A percentile compares a stretch with the other conserved stretches of the same genome.
These are phyloP conservation scores for Microcyclospora pomicola DNA, from an alignment of 2,329 filamentous ascomycete species.

Conservation along the genomic window DNA sequence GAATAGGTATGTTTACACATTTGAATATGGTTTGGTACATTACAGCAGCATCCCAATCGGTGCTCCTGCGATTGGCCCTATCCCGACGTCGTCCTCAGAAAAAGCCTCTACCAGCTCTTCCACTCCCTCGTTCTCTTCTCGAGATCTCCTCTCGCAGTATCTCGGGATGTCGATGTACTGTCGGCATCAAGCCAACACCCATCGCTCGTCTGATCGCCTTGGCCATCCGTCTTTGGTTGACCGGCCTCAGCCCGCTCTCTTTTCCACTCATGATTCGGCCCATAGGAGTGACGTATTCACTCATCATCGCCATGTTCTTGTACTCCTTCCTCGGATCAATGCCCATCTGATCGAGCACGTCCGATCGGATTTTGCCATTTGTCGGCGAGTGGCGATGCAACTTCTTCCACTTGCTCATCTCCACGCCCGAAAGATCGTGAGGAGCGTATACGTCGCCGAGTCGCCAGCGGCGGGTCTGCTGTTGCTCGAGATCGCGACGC, in stretches of 20 bases:
- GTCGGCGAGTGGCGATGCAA: conserved; percentile 35
- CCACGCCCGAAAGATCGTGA: conserved; percentile 63
- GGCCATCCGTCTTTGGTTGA: conserved; percentile 85
- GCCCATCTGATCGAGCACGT: conserved; percentile 67
- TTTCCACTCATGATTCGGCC: conserved; percentile 70
- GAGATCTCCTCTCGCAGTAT: conserved; percentile 25
- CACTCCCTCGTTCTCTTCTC: no score
- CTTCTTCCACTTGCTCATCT: conserved; percentile 70
- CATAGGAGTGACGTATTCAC: conserved; percentile 72
- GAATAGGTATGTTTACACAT: no score
- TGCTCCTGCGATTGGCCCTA: no score
- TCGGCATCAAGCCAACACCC: conserved; percentile 75
- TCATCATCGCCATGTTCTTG: conserved; percentile 89
- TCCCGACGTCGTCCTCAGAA: no score
- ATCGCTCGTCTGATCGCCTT: conserved; percentile 84
- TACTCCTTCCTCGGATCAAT: conserved; percentile 76
- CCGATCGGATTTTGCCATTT: conserved; percentile 25
- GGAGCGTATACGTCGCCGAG: conserved; percentile 80
- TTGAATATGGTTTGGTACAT: no score
- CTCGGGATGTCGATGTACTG: conserved; percentile 78
- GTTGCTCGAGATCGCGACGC: conserved; percentile 40
- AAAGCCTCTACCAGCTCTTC: no score
- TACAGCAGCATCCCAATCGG: no score
- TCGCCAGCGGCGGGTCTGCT: conserved; percentile 58
- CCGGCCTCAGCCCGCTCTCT: conserved; percentile 65